Conservation (phyloP, 352 stramenopile genomes). For the Albugo laibachii region DNA sequence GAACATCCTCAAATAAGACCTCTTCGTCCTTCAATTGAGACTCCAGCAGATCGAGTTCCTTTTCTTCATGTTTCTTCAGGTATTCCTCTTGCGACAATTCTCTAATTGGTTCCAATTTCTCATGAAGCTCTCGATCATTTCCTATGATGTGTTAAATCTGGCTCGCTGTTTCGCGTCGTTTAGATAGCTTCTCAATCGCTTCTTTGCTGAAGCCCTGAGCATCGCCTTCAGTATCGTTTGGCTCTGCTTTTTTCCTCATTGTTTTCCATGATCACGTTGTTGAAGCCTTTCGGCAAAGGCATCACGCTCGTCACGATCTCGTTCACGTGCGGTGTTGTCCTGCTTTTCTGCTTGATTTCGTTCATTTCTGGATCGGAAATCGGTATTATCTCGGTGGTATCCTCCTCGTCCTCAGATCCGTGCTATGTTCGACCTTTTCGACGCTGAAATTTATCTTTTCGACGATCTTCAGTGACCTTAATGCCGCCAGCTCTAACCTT, state of each 20-base stretch:
- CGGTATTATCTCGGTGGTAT: no score
- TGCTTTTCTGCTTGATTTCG: conserved; percentile 1
- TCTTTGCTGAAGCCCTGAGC: conserved; percentile 23
- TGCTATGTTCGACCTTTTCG: no score
- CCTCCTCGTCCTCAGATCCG: no score
- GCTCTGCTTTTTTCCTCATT: conserved; percentile 20
- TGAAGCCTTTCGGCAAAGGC: conserved; percentile 65
- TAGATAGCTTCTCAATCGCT: conserved; percentile 74
- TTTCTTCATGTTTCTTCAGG: conserved; percentile 94
- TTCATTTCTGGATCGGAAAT: no score
- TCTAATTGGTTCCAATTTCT: conserved; percentile 60
- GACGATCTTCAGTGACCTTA: no score
- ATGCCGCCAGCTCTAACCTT: no score
- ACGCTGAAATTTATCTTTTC: no score
- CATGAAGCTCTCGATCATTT: conserved; percentile 13
- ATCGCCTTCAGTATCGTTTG: conserved; percentile 12
- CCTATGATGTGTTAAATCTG: conserved; percentile 11
- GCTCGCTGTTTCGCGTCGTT: conserved; percentile 31
- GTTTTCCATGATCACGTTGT: conserved; percentile 51
- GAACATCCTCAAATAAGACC: conserved; percentile 57
- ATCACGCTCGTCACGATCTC: conserved; percentile 32
- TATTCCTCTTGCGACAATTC: conserved; percentile 91
- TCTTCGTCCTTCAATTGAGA: conserved; percentile 56
- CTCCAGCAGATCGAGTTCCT: conserved; percentile 90
- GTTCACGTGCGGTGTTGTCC: conserved; percentile 8